A percentile compares a stretch with the other conserved stretches of the same genome.
These are phyloP conservation scores for Candida silvatica DNA, from an alignment of 805 yeast genomes.

Conservation along the genomic window DNA sequence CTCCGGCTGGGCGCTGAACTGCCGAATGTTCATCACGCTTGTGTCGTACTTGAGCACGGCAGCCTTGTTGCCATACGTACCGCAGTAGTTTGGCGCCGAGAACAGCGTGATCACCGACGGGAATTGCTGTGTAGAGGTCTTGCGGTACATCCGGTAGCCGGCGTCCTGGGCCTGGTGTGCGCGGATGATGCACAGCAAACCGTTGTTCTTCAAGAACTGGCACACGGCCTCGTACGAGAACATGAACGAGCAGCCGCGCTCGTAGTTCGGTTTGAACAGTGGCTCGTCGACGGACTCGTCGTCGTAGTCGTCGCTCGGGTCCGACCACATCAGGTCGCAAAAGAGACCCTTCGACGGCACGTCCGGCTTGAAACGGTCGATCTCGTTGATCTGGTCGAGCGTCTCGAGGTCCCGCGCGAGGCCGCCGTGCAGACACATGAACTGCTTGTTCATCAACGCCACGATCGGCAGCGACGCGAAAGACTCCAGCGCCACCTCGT, in stretches of 20 bases:
- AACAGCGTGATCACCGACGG: constrained; percentile 87
- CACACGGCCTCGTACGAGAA: constrained; percentile 79
- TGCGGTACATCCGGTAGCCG: constrained; percentile 90
- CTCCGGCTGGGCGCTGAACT: constrained; percentile 86
- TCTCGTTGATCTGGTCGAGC: constrained; percentile 55
- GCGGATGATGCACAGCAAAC: constrained; percentile 75
- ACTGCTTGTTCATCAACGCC: constrained; percentile 89
- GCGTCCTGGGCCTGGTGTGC: constrained; percentile 99
- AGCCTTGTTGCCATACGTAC: constrained; percentile 88
- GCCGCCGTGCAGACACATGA: constrained; percentile 96
- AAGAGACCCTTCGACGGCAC: constrained; percentile 81
- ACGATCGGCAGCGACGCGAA: constrained; percentile 87
- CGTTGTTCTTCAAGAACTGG: constrained; percentile 68
- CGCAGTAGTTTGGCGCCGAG: constrained; percentile 93
- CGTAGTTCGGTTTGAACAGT: constrained; percentile 51
- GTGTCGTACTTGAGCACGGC: constrained; percentile 89
- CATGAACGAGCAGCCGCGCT: constrained; percentile 87
- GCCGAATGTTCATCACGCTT: constrained; percentile 90
- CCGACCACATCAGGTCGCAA: constrained; percentile 96
- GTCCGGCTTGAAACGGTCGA: constrained; percentile 84
- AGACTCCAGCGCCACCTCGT: constrained; percentile 65
- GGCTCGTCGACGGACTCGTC: constrained; percentile 28
- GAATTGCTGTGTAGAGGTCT: constrained; percentile 76
- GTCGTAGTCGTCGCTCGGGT: constrained; percentile 88
- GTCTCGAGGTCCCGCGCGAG: constrained; percentile 75